Percentiles rank a stretch among this genome's conserved stretches.
Conservation (phyloP, 495 filamentous ascomycete genomes). For the Penicillium fimorum region DNA sequence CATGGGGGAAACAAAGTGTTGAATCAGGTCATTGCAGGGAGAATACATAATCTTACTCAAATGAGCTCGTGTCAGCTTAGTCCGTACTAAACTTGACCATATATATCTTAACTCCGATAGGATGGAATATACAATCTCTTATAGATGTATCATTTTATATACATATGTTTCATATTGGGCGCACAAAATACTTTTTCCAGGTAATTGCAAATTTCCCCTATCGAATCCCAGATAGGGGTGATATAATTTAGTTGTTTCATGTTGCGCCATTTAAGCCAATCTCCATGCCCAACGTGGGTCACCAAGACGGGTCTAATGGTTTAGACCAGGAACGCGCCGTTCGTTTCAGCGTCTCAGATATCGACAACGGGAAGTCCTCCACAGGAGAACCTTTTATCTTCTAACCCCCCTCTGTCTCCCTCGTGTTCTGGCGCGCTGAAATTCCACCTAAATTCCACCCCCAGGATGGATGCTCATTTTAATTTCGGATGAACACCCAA, state of each 20-base stretch:
- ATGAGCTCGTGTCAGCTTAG: too few relatives aligned
- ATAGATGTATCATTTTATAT: too few relatives aligned
- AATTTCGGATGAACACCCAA: slow-evolving; percentile 13
- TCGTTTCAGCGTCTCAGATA: slow-evolving; percentile 13
- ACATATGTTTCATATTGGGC: too few relatives aligned
- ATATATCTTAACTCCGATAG: too few relatives aligned
- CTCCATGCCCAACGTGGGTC: slow-evolving; percentile 15
- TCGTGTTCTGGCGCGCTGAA: neutral
- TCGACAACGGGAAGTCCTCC: neutral
- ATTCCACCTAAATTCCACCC: neutral
- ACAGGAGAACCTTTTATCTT: neutral
- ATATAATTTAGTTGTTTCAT: slow-evolving; percentile 17
- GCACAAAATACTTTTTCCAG: too few relatives aligned
- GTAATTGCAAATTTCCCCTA: neutral
- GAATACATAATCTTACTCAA: too few relatives aligned
- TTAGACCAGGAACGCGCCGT: slow-evolving; percentile 15
- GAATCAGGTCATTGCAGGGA: too few relatives aligned
- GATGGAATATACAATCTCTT: too few relatives aligned
- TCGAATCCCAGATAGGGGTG: neutral
- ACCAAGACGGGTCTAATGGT: slow-evolving; percentile 12
- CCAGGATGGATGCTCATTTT: neutral
- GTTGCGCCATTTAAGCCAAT: slow-evolving; percentile 15
- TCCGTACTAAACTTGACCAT: too few relatives aligned
- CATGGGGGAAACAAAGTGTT: too few relatives aligned
- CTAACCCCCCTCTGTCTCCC: neutral